These are phyloP conservation scores for Cyberlindnera xylosilytica DNA, from an alignment of 805 yeast species.

Conservation along the genomic window DNA sequence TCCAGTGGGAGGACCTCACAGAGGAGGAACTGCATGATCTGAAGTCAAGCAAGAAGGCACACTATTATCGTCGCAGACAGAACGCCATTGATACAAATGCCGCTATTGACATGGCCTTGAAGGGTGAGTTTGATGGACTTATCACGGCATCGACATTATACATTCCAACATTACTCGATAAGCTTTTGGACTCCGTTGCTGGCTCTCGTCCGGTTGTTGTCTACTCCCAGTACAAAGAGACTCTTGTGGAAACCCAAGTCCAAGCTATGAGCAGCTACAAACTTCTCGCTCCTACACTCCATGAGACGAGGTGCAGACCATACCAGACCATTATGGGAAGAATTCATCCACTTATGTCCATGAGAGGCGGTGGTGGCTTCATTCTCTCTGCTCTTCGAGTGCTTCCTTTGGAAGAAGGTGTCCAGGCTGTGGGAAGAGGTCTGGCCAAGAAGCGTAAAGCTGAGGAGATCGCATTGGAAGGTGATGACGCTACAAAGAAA, in stretches of 20 bases:
- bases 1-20: constrained; percentile 43
- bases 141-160: constrained; percentile 71
- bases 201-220: constrained; percentile 88
- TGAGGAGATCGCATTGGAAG: constrained; percentile 29
- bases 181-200: constrained; percentile 58
- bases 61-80: constrained; percentile 62
- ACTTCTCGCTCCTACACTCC: constrained; percentile 76
- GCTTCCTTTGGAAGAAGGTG: constrained; percentile 59
- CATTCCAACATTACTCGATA: constrained; percentile 60
- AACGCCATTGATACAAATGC: constrained; percentile 47
- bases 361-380: constrained; percentile 90
- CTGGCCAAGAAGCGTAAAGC: constrained; percentile 37
- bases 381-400: constrained; percentile 77
- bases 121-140: constrained; percentile 68
- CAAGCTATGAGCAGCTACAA: constrained; percentile 63
- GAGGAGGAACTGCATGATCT: constrained; percentile 52
- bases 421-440: constrained; percentile 67
- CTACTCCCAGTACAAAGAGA: constrained; percentile 79
- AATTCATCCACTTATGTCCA: constrained; percentile 92
- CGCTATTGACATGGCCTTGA: constrained; percentile 47
- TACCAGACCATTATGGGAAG: constrained; percentile 94
- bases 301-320: constrained; percentile 78
- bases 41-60: constrained; percentile 58
- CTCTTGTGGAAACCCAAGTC: constrained; percentile 70
- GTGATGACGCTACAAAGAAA: constrained; percentile 1